These are phyloP conservation scores for Halenospora varia DNA, from an alignment of 495 filamentous ascomycete species.

Conservation along the genomic window DNA sequence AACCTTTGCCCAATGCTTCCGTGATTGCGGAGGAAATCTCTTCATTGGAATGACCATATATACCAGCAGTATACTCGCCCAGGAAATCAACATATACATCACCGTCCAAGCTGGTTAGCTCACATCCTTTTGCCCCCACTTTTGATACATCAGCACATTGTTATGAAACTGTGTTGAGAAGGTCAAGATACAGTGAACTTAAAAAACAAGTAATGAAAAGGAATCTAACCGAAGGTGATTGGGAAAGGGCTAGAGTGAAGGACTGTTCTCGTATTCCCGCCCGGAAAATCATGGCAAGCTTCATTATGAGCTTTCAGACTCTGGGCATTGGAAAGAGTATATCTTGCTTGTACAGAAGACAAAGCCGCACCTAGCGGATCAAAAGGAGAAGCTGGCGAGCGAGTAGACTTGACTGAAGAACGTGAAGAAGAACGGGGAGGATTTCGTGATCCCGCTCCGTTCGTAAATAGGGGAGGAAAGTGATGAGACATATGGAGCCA, in stretches of 20 bases:
- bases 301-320: conserved; percentile 34
- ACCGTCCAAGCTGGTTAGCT: conserved; percentile 15
- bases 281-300: conserved; percentile 43
- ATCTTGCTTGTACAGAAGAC: conserved; percentile 2
- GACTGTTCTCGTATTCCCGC: conserved; percentile 58
- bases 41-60: conserved; percentile 50
- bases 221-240: conserved; percentile 16
- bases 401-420: neutral
- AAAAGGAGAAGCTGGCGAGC: neutral
- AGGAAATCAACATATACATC: conserved; percentile 42
- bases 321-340: conserved; percentile 25
- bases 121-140: neutral
- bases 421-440: neutral
- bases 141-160: too few species aligned
- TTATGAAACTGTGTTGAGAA: neutral
- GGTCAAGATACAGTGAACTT: neutral
- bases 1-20: conserved; percentile 24
- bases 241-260: conserved; percentile 56
- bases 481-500: neutral
- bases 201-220: neutral
- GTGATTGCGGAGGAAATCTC: conserved; percentile 34
- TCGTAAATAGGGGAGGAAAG: neutral
- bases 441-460: neutral
- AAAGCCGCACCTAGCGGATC: conserved; percentile 3
- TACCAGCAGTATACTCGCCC: conserved; percentile 48